Conservation (phyloP, 164 flowering plant genomes). For the Akebia trifoliata region DNA sequence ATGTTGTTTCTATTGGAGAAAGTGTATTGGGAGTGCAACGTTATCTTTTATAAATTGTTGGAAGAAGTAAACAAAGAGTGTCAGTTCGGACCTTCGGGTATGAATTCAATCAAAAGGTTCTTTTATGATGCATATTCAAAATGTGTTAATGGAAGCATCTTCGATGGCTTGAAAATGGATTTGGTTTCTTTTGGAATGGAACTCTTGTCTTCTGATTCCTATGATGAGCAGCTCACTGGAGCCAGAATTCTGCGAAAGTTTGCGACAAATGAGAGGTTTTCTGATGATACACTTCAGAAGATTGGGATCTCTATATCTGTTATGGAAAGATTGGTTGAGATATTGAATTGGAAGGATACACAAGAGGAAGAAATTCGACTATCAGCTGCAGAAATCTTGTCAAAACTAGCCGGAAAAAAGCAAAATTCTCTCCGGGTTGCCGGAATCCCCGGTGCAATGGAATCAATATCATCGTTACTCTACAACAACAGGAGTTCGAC, state of each 20-base stretch:
- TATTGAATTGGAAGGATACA: slow-evolving; percentile 87
- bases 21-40: slow-evolving; percentile 82
- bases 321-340: slow-evolving; percentile 85
- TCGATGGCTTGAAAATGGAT: slow-evolving; percentile 93
- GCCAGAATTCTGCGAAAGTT: slow-evolving; percentile 52
- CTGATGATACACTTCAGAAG: slow-evolving; percentile 73
- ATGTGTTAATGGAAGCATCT: slow-evolving; percentile 80
- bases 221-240: slow-evolving; percentile 86
- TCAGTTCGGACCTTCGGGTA: slow-evolving; percentile 50
- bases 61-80: slow-evolving; percentile 65
- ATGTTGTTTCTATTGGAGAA: slow-evolving; percentile 73
- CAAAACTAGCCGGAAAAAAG: slow-evolving; percentile 69
- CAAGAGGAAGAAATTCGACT: slow-evolving; percentile 72
- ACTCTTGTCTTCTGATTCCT: slow-evolving; percentile 58
- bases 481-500: slow-evolving; percentile 32
- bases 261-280: slow-evolving; percentile 34
- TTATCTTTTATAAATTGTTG: slow-evolving; percentile 45
- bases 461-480: slow-evolving; percentile 85
- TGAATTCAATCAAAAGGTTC: slow-evolving; percentile 63
- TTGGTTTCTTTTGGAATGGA: slow-evolving; percentile 77
- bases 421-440: slow-evolving; percentile 82
- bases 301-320: slow-evolving; percentile 58
- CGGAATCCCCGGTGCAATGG: slow-evolving; percentile 90
- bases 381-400: slow-evolving; percentile 75
- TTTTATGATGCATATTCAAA: slow-evolving; percentile 89